phyloP scores from a whole-genome alignment of 2,329 filamentous ascomycete species.

The Cordyceps pruinosa region DNA sequence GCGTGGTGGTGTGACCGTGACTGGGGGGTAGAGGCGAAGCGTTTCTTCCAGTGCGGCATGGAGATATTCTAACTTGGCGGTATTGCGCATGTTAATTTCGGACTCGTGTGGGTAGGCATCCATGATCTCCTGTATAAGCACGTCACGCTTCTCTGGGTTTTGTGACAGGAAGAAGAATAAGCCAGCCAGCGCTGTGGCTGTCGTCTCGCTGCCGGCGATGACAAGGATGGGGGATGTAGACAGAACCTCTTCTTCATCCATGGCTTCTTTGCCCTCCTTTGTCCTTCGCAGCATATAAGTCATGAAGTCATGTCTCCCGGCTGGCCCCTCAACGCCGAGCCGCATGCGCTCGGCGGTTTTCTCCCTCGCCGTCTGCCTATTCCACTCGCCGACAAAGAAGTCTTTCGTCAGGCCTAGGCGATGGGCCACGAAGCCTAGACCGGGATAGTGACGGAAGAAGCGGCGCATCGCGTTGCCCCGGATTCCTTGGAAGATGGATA shows the following conservation, averaged over 20 bases:
- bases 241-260: conserved; percentile 30
- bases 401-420: neutral
- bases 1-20: conserved; percentile 23
- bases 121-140: conserved; percentile 26
- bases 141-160: conserved; percentile 25
- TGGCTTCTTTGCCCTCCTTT: conserved; percentile 23
- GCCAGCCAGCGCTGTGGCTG: conserved; percentile 25
- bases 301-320: conserved; percentile 15
- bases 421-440: neutral
- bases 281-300: conserved; percentile 26
- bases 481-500: conserved; percentile 16
- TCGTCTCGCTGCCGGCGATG: conserved; percentile 29
- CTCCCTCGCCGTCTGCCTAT: conserved; percentile 14
- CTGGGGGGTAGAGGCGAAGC: conserved; percentile 34
- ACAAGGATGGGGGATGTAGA: conserved; percentile 19
- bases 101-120: conserved; percentile 16
- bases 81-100: conserved; percentile 32
- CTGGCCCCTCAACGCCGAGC: neutral
- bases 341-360: conserved; percentile 13
- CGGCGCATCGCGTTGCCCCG: conserved; percentile 9
- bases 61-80: conserved; percentile 27
- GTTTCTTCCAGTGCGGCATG: conserved; percentile 35
- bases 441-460: conserved; percentile 12
- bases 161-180: conserved; percentile 24
- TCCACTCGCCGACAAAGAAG: neutral